These are phyloP conservation scores for Mycena filopes DNA, from an alignment of 768 basidiomycete genomes.

Conservation along the genomic window DNA sequence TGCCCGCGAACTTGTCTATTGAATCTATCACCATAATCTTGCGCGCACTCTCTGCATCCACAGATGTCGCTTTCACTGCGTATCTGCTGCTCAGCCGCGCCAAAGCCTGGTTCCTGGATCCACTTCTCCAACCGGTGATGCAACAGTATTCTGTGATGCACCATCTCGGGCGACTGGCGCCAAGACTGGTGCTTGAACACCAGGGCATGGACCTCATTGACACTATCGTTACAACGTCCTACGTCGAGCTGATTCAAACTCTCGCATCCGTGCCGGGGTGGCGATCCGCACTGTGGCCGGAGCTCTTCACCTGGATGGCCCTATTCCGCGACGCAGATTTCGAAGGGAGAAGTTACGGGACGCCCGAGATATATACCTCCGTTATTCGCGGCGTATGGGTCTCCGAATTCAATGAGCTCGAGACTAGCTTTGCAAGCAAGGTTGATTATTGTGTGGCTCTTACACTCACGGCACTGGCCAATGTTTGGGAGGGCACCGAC, in stretches of 20 bases:
- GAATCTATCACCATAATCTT: background rate
- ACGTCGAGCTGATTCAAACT: background rate
- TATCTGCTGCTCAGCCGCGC: background rate
- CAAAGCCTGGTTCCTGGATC: conserved; percentile 11
- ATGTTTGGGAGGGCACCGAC: too few species aligned
- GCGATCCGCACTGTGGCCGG: background rate
- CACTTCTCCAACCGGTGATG: background rate
- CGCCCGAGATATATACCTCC: background rate
- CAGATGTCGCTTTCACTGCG: background rate
- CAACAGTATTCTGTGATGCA: background rate
- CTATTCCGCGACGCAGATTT: background rate
- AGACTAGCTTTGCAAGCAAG: background rate
- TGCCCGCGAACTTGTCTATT: background rate
- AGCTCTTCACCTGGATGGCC: background rate
- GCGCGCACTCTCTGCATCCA: background rate
- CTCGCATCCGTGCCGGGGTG: background rate
- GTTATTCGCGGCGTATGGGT: conserved; percentile 3
- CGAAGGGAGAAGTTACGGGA: too few species aligned
- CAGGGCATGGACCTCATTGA: too few species aligned
- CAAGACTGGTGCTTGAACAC: background rate
- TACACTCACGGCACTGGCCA: too few species aligned
- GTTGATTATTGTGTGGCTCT: background rate
- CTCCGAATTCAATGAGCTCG: background rate
- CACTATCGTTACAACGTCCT: too few species aligned
- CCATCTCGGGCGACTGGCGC: background rate